A percentile compares a stretch with the other conserved stretches of the same genome.
phyloP scores from a whole-genome alignment of 2,329 filamentous ascomycete species.

The Ophiostoma sp. region DNA sequence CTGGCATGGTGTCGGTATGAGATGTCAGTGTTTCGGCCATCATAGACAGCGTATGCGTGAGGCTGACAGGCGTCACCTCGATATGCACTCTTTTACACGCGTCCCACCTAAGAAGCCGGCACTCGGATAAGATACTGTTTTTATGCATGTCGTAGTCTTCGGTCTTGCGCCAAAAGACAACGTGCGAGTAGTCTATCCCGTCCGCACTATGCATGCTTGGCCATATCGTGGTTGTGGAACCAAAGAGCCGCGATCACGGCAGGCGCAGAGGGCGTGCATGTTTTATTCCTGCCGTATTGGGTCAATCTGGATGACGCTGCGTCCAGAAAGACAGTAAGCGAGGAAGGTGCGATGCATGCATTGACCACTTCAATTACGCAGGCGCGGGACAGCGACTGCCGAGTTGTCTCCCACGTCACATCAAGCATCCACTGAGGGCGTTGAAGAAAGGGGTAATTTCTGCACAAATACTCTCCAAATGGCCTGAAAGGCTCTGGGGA shows the following conservation, averaged over 20 bases:
- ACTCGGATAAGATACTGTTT: neutral
- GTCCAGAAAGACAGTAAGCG: neutral
- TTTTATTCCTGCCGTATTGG: neutral
- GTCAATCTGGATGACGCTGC: neutral
- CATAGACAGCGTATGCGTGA: neutral
- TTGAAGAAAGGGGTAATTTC: neutral
- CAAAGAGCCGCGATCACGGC: neutral
- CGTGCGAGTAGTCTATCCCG: neutral
- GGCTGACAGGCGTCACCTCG: neutral
- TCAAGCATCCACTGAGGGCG: neutral
- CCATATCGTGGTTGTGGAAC: neutral
- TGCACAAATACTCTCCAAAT: neutral
- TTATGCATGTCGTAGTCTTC: neutral
- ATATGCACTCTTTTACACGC: neutral
- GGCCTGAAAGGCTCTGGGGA: neutral
- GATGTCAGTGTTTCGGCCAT: too few species aligned
- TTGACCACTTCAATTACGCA: neutral
- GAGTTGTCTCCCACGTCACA: neutral
- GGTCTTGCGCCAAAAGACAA: neutral
- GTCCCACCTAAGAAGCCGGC: neutral
- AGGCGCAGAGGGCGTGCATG: neutral
- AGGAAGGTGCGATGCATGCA: neutral
- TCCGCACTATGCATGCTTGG: neutral
- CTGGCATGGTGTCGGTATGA: too few species aligned
- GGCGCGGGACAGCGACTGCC: constrained; percentile 7